Evolutionary conservation across 1,139 yeast species (phyloP), one percentile per base, ranked within the genome.

Genomic region (Yamadazyma spencermartinsiae): DNA sequence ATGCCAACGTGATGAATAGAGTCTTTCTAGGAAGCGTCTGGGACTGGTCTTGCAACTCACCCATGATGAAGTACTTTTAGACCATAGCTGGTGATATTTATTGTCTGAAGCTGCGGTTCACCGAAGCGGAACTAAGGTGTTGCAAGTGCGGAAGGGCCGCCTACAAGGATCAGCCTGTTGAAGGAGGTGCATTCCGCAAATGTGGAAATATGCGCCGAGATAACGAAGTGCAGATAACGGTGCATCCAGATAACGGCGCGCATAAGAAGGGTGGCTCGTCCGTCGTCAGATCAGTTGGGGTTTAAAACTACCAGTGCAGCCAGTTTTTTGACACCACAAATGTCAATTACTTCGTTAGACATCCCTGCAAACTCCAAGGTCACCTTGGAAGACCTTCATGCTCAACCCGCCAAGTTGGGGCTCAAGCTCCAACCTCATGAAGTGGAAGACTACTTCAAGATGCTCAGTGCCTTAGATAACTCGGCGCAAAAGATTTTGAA

Each of bases 401-500:
- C 55, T 10, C 64, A 59, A 41, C 56, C 58, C 2, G 51, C 49
- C 12, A 59, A 58, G 38, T 49, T 60, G 16, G 58, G 58, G 4
- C 44, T 62, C 4, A 45, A 56, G 35, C 50, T 61, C 13, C 36
- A 43, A 15, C 52, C 49, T 14, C 49, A 51, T 10, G 68, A 64
- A 39, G 58, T 57, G 5, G 55, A 50, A 1, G 67, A 62, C 34
- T 62, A 57, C 47, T 54, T 46, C 37, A 45, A 44, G 12, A 48
- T 61, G 24, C 44, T 61, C n/a, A 56, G 61, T 31, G 66, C 65
- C 19, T 49, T 61, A 31, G 67, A 62, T 35, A 58, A 50, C 21
- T 56, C 62, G n/a, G 61, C 58, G n/a, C 50, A 51, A 31, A 56
- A 57, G 35, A 42, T 62, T 10, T 40, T 59, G 34, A 55, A 45